phyloP scores from a whole-genome alignment of 768 basidiomycete genomes.

The Trametes punicea region DNA sequence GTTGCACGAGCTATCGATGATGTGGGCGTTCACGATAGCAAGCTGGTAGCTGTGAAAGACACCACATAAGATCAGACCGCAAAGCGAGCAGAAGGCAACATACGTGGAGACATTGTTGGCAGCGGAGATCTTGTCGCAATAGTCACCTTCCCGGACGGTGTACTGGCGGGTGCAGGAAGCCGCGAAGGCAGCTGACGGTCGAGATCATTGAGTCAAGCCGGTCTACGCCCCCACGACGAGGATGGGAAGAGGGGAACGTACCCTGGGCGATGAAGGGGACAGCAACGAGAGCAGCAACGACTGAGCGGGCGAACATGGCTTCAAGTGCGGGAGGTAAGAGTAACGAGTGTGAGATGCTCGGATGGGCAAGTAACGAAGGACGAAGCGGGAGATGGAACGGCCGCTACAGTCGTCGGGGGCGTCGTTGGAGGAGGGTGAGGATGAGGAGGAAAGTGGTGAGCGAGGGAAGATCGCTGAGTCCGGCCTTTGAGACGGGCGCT shows the following conservation, averaged over 20 bases:
- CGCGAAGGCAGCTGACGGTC: constrained; percentile 19
- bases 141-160: constrained; percentile 54
- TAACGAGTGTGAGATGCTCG: constrained; percentile 26
- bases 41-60: constrained; percentile 61
- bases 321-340: constrained; percentile 23
- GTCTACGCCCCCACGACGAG: neutral
- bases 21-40: constrained; percentile 51
- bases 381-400: constrained; percentile 8
- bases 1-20: constrained; percentile 50
- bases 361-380: constrained; percentile 12
- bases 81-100: constrained; percentile 23
- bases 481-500: constrained; percentile 14
- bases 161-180: constrained; percentile 54
- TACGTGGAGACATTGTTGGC: constrained; percentile 61
- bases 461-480: neutral
- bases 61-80: neutral
- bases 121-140: constrained; percentile 67
- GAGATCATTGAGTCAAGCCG: neutral
- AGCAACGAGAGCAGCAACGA: constrained; percentile 42
- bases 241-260: constrained; percentile 24
- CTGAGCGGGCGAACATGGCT: constrained; percentile 37
- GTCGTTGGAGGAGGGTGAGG: constrained; percentile 18
- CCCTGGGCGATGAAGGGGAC: constrained; percentile 46
- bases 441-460: constrained; percentile 6
- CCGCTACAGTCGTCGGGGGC: constrained; percentile 24